phyloP scores from a whole-genome alignment of 169 alveolate genomes.

The Prorocentrum cordatum region DNA sequence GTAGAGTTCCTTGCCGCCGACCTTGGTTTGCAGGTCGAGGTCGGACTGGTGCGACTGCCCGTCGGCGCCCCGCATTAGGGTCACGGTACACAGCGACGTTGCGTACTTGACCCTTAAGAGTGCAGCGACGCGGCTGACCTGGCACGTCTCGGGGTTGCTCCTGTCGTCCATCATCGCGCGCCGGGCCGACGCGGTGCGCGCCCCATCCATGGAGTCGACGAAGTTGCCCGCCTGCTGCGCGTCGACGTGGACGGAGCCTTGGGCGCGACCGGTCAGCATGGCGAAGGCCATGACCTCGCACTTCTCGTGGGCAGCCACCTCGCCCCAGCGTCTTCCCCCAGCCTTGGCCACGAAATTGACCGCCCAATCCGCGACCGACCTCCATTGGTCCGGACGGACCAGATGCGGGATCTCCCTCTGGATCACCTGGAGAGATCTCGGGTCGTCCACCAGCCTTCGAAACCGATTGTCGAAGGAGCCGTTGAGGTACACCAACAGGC shows the following conservation, averaged over 20 bases:
- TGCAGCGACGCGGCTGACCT: constrained; percentile 28
- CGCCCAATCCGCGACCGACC: constrained; percentile 34
- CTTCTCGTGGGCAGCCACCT: not conserved
- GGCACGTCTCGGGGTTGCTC: constrained; percentile 43
- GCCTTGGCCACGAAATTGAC: constrained; percentile 6
- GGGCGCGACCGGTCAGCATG: constrained; percentile 15
- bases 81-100: constrained; percentile 13
- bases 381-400: constrained; percentile 40
- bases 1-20: not conserved
- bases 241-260: constrained; percentile 6
- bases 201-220: constrained; percentile 32
- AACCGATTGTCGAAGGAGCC: constrained; percentile 40
- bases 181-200: not conserved
- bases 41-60: constrained; percentile 28
- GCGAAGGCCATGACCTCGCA: constrained; percentile 22
- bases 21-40: constrained; percentile 35
- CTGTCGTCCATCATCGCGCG: constrained; percentile 54
- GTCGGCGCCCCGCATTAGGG: constrained; percentile 29
- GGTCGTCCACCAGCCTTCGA: constrained; percentile 18
- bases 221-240: constrained; percentile 36
- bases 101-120: not conserved
- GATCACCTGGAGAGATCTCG: constrained; percentile 10
- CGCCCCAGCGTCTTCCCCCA: not conserved
- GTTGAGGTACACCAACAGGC: constrained; percentile 11
- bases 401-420: constrained; percentile 10